phyloP scores from a whole-genome alignment of 73 alveolate genomes.

The Symbiodinium pilosum region DNA sequence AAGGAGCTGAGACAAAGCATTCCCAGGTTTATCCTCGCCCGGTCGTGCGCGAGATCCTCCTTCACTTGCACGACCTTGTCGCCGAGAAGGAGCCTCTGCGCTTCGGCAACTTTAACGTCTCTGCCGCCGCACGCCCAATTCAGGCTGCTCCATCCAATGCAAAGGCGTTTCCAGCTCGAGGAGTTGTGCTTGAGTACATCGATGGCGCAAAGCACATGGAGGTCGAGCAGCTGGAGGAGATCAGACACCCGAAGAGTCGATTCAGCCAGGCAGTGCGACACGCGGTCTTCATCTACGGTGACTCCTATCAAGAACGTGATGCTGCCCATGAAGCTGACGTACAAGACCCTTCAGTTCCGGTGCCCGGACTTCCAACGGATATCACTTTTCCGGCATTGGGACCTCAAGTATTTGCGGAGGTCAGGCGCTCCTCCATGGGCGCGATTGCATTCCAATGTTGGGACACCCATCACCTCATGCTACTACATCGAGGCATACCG shows the following conservation, averaged over 20 bases:
- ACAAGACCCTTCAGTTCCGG: too few relatives aligned
- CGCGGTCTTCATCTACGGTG: slow-evolving; percentile 23
- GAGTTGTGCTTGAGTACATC: neutral
- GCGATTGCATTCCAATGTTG: neutral
- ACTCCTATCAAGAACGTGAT: neutral
- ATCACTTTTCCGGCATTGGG: neutral
- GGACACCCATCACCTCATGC: slow-evolving; percentile 18
- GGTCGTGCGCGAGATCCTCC: neutral
- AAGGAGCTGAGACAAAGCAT: neutral
- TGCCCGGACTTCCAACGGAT: too few relatives aligned
- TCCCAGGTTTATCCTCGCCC: neutral
- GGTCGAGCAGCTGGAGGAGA: neutral
- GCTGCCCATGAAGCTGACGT: too few relatives aligned
- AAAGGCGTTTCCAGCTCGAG: neutral
- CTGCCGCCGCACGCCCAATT: neutral
- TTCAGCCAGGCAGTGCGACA: neutral
- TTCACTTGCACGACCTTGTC: neutral
- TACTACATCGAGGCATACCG: neutral
- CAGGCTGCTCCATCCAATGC: neutral
- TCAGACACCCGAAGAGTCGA: neutral
- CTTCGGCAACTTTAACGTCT: neutral
- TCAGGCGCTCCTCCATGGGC: neutral
- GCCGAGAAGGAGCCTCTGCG: neutral
- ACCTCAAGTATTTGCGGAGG: neutral
- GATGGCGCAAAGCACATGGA: neutral